Evolutionary conservation across 2,329 filamentous ascomycete genomes (phyloP).

Genomic region (Fusarium sacchari): DNA sequence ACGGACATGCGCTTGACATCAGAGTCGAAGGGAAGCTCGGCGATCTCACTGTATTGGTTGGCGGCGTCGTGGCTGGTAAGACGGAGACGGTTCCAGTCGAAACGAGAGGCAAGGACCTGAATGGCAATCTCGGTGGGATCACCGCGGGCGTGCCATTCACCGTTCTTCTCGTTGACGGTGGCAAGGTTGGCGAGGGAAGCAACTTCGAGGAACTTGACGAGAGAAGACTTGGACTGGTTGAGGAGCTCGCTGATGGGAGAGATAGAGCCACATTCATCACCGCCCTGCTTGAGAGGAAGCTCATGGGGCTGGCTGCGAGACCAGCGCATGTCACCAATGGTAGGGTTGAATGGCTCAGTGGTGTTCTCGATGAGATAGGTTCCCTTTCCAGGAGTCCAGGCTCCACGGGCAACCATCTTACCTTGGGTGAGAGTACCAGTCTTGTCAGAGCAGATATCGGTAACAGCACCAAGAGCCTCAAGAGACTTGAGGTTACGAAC

Average conservation of each 20-base stretch:
- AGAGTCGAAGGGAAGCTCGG: slow-evolving; percentile 77
- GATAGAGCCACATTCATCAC: slow-evolving; percentile 40
- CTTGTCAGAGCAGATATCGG: slow-evolving; percentile 65
- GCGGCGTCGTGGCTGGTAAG: slow-evolving; percentile 57
- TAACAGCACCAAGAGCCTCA: slow-evolving; percentile 71
- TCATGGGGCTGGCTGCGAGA: slow-evolving; percentile 50
- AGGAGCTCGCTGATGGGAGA: slow-evolving; percentile 48
- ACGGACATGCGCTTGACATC: slow-evolving; percentile 81
- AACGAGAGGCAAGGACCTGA: slow-evolving; percentile 75
- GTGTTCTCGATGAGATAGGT: slow-evolving; percentile 67
- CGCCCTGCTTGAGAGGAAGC: slow-evolving; percentile 51
- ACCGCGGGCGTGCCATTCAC: slow-evolving; percentile 68
- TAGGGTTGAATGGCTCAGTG: slow-evolving; percentile 66
- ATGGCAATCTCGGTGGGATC: slow-evolving; percentile 79
- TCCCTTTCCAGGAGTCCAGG: slow-evolving; percentile 67
- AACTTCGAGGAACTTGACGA: slow-evolving; percentile 67
- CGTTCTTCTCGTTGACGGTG: slow-evolving; percentile 56
- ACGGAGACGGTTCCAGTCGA: slow-evolving; percentile 66
- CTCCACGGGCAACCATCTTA: slow-evolving; percentile 70
- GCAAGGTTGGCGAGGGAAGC: slow-evolving; percentile 68
- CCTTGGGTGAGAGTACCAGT: slow-evolving; percentile 71
- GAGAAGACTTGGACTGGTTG: slow-evolving; percentile 52
- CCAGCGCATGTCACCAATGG: slow-evolving; percentile 58
- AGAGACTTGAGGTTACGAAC: slow-evolving; percentile 62
- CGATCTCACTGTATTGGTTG: slow-evolving; percentile 64